Evolutionary conservation across 2,329 filamentous ascomycete species (phyloP), one percentile per base, ranked within the genome.

Genomic region (Scedosporium boydii): DNA sequence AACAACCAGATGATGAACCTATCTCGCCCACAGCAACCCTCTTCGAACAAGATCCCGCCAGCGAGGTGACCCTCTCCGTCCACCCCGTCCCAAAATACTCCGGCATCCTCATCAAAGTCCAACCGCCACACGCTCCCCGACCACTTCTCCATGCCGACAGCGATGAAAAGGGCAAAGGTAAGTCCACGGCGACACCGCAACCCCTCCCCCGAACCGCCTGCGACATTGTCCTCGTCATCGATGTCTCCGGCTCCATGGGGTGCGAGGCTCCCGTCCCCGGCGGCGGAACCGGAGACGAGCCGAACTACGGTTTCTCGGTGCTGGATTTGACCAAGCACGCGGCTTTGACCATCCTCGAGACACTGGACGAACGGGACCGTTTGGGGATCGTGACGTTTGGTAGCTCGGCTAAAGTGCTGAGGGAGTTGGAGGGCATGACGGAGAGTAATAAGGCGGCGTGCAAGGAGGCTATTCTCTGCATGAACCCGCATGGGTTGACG

Each of bases 271-370:
- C 79, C 0, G 74, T 80, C 0, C 80, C 82, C 0, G 77, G 76
- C 14, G 68, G 71, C 16, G 64, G 76, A 10, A 67, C 71, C 16
- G 64, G 69, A 2, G 76, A 79, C 61, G 60, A 62, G 38, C 81
- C 85, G 65, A 68, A 76, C 21, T 77, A 77, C 1, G 83, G 83
- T 0, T 71, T 86, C 0, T 80, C 78, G 0, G 76, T 86, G 1
- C 69, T 87, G 23, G 85, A 87, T 66, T 75, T 87, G 23, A 80
- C 80, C 51, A 86, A 86, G 67, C 83, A 87, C 66, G 82, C 84
- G 1, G 80, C 82, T 1, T 75, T 76, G 6, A 85, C 83, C 6
- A 84, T 87, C 18, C 67, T 86, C 9, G 80, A 83, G 66, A 84
- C 82, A 0, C 72, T 87, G 64, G 74, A 80, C 34, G 75, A 79